phyloP scores from a whole-genome alignment of 768 basidiomycete species.

The Kondoa malvinella region DNA sequence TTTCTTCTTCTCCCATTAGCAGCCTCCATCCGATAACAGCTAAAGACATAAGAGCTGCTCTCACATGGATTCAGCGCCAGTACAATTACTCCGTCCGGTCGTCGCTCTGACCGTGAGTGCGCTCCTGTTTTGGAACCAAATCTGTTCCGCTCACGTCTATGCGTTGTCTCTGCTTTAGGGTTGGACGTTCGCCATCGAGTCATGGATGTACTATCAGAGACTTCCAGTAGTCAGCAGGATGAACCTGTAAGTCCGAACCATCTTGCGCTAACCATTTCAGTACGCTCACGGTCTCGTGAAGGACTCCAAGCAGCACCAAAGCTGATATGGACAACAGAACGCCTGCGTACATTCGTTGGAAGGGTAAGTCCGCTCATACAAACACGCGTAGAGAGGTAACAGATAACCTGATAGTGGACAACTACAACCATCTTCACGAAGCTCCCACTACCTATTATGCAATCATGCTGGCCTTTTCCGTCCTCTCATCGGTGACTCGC shows the following conservation, averaged over 20 bases:
- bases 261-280: not conserved
- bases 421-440: not conserved
- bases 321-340: not conserved
- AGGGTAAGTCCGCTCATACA: too few relatives aligned
- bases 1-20: too few relatives aligned
- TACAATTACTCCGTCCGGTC: not conserved
- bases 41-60: too few relatives aligned
- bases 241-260: too few relatives aligned
- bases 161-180: too few relatives aligned
- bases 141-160: too few relatives aligned
- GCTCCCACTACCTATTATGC: not conserved
- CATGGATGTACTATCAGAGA: too few relatives aligned
- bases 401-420: too few relatives aligned
- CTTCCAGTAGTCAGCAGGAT: too few relatives aligned
- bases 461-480: not conserved
- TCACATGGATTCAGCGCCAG: not conserved
- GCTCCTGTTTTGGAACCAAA: too few relatives aligned
- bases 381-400: too few relatives aligned
- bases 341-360: not conserved
- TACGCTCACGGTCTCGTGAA: not conserved
- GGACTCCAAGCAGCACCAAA: not conserved
- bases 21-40: too few relatives aligned
- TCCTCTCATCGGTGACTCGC: not conserved
- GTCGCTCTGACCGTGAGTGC: not conserved
- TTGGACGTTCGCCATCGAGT: not conserved